Percentiles rank a stretch among this genome's conserved stretches.
These are phyloP conservation scores for Fusarium robinianum DNA, from an alignment of 2,329 filamentous ascomycete genomes.

Conservation along the genomic window DNA sequence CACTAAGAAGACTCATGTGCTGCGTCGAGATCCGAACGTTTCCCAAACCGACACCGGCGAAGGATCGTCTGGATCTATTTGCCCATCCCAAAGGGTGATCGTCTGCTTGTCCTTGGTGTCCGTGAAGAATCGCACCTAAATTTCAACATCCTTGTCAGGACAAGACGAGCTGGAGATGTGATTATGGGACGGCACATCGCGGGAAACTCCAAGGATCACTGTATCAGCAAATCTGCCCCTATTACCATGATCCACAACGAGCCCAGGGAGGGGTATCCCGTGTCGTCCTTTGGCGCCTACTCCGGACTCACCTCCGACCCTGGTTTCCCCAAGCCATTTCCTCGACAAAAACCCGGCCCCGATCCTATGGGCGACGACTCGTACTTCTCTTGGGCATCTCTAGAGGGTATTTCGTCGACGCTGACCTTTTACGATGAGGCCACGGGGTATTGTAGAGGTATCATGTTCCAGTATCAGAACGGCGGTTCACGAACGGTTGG, in stretches of 20 bases:
- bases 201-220: background rate
- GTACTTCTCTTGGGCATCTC: too few relatives aligned
- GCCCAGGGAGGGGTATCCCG: background rate
- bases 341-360: too few relatives aligned
- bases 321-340: background rate
- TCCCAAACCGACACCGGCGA: background rate
- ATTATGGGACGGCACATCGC: background rate
- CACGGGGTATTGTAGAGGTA: constrained; percentile 1
- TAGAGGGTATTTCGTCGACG: background rate
- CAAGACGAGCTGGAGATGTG: background rate
- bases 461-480: background rate
- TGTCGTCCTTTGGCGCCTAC: background rate
- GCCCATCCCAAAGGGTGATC: background rate
- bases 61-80: background rate
- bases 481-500: background rate
- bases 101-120: background rate
- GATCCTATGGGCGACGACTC: too few relatives aligned
- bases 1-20: background rate
- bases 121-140: background rate
- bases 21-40: background rate
- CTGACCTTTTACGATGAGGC: background rate
- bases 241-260: constrained; percentile 1
- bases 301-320: background rate
- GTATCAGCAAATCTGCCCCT: background rate
- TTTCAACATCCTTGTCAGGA: background rate